Percentiles rank a stretch among this genome's conserved stretches.
Evolutionary conservation across 176 grass and related monocot genomes (phyloP).

Genomic region (Olyra latifolia): DNA sequence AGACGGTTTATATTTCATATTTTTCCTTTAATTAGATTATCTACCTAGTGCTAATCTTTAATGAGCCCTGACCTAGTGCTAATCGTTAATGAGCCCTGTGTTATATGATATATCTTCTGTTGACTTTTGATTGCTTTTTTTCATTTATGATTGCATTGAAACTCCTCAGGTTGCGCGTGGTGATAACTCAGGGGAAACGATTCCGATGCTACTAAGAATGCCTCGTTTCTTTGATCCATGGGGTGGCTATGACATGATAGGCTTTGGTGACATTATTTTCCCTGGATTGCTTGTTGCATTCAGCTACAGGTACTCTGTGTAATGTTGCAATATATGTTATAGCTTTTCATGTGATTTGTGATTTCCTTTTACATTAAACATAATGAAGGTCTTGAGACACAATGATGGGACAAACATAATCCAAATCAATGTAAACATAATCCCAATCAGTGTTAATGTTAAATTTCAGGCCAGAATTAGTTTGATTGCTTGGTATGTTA

Average conservation of each 20-base stretch:
- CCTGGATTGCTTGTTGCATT: slow-evolving; percentile 95
- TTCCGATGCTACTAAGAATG: slow-evolving; percentile 93
- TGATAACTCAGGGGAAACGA: slow-evolving; percentile 80
- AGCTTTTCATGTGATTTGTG: not conserved
- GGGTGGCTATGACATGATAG: slow-evolving; percentile 99
- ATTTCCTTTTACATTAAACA: not conserved
- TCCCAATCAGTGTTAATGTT: not conserved
- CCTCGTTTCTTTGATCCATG: slow-evolving; percentile 98
- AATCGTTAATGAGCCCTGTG: not conserved
- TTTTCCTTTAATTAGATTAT: slow-evolving; percentile 6
- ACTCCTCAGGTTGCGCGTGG: slow-evolving; percentile 80
- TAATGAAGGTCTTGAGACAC: not conserved
- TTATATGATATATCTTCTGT: not conserved
- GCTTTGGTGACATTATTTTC: slow-evolving; percentile 97
- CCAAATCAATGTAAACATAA: slow-evolving; percentile 7
- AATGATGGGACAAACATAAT: not conserved
- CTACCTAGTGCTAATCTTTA: not conserved
- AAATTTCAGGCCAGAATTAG: not conserved
- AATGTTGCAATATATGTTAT: slow-evolving; percentile 25
- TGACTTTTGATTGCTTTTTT: not conserved
- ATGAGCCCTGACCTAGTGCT: not conserved
- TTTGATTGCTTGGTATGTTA: not conserved
- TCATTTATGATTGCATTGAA: slow-evolving; percentile 15
- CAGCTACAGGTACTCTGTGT: slow-evolving; percentile 71
- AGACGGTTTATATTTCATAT: not conserved